A percentile compares a stretch with the other conserved stretches of the same genome.
Evolutionary conservation across 208 protist species (phyloP).

Genomic region (Leishmania martiniquensis): DNA sequence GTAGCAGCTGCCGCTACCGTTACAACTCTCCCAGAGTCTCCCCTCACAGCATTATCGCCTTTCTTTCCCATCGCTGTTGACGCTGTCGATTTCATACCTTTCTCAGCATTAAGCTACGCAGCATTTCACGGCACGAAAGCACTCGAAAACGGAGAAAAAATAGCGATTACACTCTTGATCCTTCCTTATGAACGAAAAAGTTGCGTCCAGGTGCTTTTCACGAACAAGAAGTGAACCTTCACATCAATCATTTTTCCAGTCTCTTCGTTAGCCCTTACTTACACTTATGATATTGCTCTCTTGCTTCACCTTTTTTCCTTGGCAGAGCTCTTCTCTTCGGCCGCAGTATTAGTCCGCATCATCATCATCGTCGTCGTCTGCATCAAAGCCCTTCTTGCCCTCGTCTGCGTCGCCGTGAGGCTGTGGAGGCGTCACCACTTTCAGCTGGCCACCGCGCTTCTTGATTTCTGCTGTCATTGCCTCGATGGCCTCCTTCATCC

Average conservation of each 20-base stretch:
- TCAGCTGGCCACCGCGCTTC: conserved; percentile 84
- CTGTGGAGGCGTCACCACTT: conserved; percentile 85
- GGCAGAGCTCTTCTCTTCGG: not conserved
- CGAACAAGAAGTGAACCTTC: not conserved
- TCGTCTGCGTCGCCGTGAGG: conserved; percentile 61
- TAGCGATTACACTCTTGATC: not conserved
- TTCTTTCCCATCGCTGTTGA: no score
- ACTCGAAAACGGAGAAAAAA: not conserved
- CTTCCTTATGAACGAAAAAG: not conserved
- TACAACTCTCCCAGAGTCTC: rapidly evolving
- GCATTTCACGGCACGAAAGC: not conserved
- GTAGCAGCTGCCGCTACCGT: not conserved
- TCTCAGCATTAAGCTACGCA: not conserved
- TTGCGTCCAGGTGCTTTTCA: not conserved
- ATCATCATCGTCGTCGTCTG: conserved; percentile 81
- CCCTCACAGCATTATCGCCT: no score
- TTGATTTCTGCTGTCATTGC: conserved; percentile 90
- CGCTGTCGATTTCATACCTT: not conserved
- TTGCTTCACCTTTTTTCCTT: conserved; percentile 6
- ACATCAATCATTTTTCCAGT: not conserved
- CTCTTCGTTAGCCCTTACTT: not conserved
- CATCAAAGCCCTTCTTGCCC: conserved; percentile 50
- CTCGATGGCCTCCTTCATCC: conserved; percentile 91
- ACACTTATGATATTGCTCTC: not conserved
- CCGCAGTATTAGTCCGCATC: conserved; percentile 49